These are phyloP conservation scores for Fusarium concolor DNA, from an alignment of 2,329 filamentous ascomycete species.

Conservation along the genomic window DNA sequence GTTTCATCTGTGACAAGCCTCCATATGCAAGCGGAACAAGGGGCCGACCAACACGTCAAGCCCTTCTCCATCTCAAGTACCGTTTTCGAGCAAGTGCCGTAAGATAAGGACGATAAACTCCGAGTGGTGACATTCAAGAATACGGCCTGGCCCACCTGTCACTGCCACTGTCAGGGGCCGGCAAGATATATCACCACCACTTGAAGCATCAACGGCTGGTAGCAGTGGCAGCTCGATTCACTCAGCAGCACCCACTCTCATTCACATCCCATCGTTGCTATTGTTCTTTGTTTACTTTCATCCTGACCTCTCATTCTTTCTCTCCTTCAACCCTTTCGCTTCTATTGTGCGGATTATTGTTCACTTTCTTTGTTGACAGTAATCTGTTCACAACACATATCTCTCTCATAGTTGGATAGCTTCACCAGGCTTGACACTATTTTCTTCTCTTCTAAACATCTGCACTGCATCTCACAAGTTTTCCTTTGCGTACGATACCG, in stretches of 20 bases:
- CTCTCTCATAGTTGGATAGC: conserved; percentile 5
- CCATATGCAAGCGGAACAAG: conserved; percentile 16
- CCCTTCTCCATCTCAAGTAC: conserved; percentile 4
- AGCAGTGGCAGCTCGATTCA: conserved; percentile 2
- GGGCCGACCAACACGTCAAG: background rate
- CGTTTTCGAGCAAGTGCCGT: conserved; percentile 15
- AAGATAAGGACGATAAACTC: background rate
- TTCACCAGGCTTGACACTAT: conserved; percentile 18
- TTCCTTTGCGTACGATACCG: background rate
- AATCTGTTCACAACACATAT: background rate
- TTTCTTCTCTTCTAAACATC: background rate
- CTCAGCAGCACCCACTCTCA: conserved; percentile 2
- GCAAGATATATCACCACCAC: background rate
- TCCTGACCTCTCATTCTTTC: conserved; percentile 2
- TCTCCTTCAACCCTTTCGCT: conserved; percentile 1
- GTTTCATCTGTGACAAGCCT: conserved; percentile 19
- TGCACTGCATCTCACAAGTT: background rate
- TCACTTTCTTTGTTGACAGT: background rate
- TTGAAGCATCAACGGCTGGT: conserved; percentile 17
- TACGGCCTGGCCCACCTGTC: background rate
- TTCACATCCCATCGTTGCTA: conserved; percentile 6
- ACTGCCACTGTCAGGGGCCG: background rate
- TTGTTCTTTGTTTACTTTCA: conserved; percentile 23
- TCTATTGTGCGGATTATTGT: conserved; percentile 21
- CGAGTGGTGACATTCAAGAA: conserved; percentile 19